These are phyloP conservation scores for Zymoseptoria crescenta DNA, from an alignment of 2,329 filamentous ascomycete genomes.

Conservation along the genomic window DNA sequence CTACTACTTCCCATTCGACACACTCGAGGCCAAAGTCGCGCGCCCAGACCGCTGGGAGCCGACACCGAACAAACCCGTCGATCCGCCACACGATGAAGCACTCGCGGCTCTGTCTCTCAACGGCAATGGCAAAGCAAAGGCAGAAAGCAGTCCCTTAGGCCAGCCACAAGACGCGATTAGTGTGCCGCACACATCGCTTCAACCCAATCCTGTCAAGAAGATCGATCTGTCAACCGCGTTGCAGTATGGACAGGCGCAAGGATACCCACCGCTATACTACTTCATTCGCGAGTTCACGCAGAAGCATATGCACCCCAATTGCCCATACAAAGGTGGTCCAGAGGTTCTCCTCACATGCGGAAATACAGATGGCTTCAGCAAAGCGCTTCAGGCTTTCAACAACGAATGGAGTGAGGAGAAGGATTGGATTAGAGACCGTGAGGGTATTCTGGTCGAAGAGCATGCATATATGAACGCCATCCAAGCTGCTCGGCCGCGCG, in stretches of 20 bases:
- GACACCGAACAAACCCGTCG: slow-evolving; percentile 54
- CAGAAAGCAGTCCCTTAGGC: slow-evolving; percentile 25
- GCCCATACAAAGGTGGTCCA: slow-evolving; percentile 68
- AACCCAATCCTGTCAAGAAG: slow-evolving; percentile 54
- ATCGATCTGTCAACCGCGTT: slow-evolving; percentile 76
- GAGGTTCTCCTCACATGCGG: slow-evolving; percentile 75
- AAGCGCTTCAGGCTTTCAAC: slow-evolving; percentile 66
- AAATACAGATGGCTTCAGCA: slow-evolving; percentile 76
- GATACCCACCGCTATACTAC: slow-evolving; percentile 68
- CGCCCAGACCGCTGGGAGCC: slow-evolving; percentile 66
- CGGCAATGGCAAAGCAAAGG: slow-evolving; percentile 8
- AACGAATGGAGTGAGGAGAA: slow-evolving; percentile 66
- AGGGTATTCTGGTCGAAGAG: slow-evolving; percentile 70
- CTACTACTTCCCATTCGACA: slow-evolving; percentile 82
- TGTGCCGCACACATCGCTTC: slow-evolving; percentile 60
- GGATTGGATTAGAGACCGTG: slow-evolving; percentile 60
- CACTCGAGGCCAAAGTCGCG: slow-evolving; percentile 73
- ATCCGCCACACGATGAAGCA: slow-evolving; percentile 35
- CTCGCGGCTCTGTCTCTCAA: slow-evolving; percentile 12
- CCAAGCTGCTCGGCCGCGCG: slow-evolving; percentile 57
- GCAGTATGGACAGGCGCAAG: slow-evolving; percentile 78
- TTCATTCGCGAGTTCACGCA: slow-evolving; percentile 74
- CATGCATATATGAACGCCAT: slow-evolving; percentile 76
- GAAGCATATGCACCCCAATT: slow-evolving; percentile 69
- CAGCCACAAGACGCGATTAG: slow-evolving; percentile 42